Percentiles rank a stretch among this genome's conserved stretches.
phyloP scores from a whole-genome alignment of 2,329 filamentous ascomycete species.

The Fonsecaea pedrosoi region DNA sequence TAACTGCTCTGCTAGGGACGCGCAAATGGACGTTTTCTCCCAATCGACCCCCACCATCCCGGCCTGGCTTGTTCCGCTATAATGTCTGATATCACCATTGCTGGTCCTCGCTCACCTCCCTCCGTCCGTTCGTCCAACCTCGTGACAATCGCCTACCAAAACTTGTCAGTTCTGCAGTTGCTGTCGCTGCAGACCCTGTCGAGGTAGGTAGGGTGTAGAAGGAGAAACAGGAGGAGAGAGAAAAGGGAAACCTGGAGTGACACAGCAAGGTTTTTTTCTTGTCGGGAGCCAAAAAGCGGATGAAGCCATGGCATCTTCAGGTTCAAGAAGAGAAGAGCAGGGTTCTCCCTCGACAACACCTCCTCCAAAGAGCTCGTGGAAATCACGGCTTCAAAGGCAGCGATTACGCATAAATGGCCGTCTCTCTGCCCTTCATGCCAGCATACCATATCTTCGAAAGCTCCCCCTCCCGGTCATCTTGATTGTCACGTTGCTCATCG shows the following conservation, averaged over 20 bases:
- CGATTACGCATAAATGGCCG: conserved; percentile 12
- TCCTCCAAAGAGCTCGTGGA: neutral
- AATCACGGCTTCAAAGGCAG: conserved; percentile 10
- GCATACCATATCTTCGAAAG: conserved; percentile 61
- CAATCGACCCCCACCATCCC: neutral
- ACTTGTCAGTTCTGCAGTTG: neutral
- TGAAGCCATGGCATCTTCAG: conserved; percentile 12
- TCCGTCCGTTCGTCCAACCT: neutral
- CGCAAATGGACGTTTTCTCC: too few relatives aligned
- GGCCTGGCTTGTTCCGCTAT: neutral
- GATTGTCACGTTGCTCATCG: conserved; percentile 61
- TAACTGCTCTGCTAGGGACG: neutral
- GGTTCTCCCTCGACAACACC: neutral
- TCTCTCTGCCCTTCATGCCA: conserved; percentile 36
- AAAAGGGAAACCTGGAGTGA: neutral
- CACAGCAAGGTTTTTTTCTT: neutral
- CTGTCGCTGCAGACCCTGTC: neutral
- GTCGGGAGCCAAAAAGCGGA: neutral
- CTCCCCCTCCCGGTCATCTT: conserved; percentile 64
- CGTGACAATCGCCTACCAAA: neutral
- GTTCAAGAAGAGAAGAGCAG: neutral
- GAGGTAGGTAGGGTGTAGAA: conserved; percentile 7
- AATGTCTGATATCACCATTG: neutral
- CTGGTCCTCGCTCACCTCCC: neutral
- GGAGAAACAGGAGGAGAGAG: conserved; percentile 1